Evolutionary conservation across 2,329 filamentous ascomycete species (phyloP), one percentile per base, ranked within the genome.

Genomic region (Endothia cerciana): DNA sequence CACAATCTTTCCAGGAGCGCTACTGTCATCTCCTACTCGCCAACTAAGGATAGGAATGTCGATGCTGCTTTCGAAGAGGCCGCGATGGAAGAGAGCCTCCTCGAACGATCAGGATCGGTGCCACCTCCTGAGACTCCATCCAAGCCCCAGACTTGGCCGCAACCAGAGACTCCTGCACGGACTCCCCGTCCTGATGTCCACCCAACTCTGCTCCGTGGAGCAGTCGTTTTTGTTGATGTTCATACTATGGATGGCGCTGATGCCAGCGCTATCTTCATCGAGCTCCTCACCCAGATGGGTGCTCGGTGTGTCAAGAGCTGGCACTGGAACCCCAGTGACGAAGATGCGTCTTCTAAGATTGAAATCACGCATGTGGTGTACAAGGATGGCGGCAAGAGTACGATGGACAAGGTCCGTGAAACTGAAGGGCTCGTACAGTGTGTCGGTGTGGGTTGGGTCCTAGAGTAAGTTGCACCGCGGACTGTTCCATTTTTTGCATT

Each of bases 351-450:
- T 30, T 72, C 73, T 6, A 90, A 88, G 74, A 81, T 92, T 66
- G 91, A 89, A 5, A 92, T 97, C 72, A 97, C 93, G 0, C 93
- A 97, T 73, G 91, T 97, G 8, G 87, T 97, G 7, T 97, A 89
- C 82, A 97, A 97, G 76, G 93, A 97, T 73, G 93, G 93, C 56
- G 89, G 89, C 51, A 89, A 90, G 73, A 84, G 89, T 33, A 97
- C 93, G 0, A 78, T 97, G 70, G 90, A 96, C 74, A 96, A 93
- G 77, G 90, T 94, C 7, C 84, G 88, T 65, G 85, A 90, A 71
- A 89, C 87, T 47, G 84, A 86, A 17, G 92, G 92, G 6, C 82
- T 91, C 38, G 91, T 97, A 45, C 89, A 92, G 71, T 96, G 93
- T 77, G 92, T 97, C 64, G 93, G 93, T 60, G 91, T 96, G 57